Evolutionary conservation across 1,139 yeast genomes (phyloP), one percentile per base, ranked within the genome.

Genomic region (Yamadazyma blattariae): DNA sequence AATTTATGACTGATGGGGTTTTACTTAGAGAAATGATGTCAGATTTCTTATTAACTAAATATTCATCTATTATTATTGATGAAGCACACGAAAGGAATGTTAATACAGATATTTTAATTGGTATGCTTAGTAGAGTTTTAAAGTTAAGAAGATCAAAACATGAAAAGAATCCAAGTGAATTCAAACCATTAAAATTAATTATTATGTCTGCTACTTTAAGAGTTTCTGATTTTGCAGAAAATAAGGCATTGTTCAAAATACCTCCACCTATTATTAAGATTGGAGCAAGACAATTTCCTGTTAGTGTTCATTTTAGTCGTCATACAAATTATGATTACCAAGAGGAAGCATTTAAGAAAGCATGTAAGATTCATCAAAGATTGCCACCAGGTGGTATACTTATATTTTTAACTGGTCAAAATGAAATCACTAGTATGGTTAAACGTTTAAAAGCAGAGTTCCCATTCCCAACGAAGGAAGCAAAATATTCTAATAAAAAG

Each of bases 1-100:
- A 94, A 57, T 90, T 92, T 52, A 92, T 94, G 98, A 94, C 99
- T 2, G 99, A 94, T 68, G 99, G 99, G 78, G 96, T 94, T 28
- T 64, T 94, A 35, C 64, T 94, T 24, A 72, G 97, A 48, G 99
- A 94, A 59, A 80, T 94, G 83, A 83, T 92, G 82, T 67, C 78
- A 0, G 98, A 94, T 51, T 83, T 92, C 46, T 62, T 82, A 45
- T 67, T 94, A 33, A 71, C 76, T 25, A 87, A 86, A 52, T 94
- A 94, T 56, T 88, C 97, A 1, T 82, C 85, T 1, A 71, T 94
- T 29, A 75, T 94, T 23, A 87, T 94, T 41, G 99, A 94, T 65
- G 99, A 92, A 60, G 99, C 99, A 0, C 99, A 94, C 57, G 98
- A 94, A 57, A 77, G 99, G 54, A 90, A 89, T 52, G 81, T 90